Percentiles rank a stretch among this genome's conserved stretches.
Conservation (phyloP, 345 rosid genomes). For the Eucalyptus erythrocorys region DNA sequence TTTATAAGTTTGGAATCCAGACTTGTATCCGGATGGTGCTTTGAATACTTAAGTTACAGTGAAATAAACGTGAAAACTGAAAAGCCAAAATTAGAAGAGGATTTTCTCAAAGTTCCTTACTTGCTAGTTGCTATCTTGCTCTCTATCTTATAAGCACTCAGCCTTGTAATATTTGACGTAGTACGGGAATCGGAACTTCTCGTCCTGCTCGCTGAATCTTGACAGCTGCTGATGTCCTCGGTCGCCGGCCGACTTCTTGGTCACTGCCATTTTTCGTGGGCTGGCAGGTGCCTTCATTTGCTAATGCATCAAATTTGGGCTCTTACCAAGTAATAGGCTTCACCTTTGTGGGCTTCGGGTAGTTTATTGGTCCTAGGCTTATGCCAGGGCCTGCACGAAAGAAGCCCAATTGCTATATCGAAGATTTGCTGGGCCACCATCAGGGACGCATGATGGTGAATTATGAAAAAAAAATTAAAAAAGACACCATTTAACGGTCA, state of each 20-base stretch:
- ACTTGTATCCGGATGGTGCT: not conserved
- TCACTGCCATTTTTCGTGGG: not conserved
- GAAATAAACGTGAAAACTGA: not conserved
- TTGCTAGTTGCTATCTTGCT: not conserved
- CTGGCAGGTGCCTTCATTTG: not conserved
- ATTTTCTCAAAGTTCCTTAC: not conserved
- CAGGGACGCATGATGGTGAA: not conserved
- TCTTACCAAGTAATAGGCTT: not conserved
- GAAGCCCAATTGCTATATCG: not conserved
- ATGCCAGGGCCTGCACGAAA: not conserved
- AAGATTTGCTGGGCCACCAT: not conserved
- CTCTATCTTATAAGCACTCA: not conserved
- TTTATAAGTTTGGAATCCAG: not conserved
- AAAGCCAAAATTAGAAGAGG: not conserved
- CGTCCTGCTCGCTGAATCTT: not conserved
- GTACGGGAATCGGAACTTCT: not conserved
- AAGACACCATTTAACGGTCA: not conserved
- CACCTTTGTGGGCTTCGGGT: not conserved
- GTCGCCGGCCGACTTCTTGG: not conserved
- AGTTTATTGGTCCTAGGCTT: not conserved
- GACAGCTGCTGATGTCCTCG: not conserved
- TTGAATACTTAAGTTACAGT: not conserved
- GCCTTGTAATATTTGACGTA: not conserved
- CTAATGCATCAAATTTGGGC: not conserved
- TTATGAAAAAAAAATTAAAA: not conserved